Conservation (phyloP, 352 stramenopile species). For the Nothophytophthora sp. region DNA sequence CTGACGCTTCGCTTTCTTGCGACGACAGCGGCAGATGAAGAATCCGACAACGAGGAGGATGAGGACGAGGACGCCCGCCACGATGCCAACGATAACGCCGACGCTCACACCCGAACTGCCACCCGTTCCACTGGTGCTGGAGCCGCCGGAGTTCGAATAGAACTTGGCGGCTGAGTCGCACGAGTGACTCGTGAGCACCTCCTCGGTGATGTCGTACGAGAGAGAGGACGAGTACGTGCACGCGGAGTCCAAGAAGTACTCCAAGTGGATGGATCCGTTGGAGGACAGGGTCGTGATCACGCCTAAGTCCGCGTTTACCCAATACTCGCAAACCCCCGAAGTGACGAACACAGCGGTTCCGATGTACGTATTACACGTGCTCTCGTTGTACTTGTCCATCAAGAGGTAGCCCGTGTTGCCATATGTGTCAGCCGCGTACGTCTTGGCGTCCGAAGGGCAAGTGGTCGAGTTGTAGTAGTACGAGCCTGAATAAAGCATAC, state of each 20-base stretch:
- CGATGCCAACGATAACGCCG: slow-evolving; percentile 21
- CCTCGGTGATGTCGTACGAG: slow-evolving; percentile 7
- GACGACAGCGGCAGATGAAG: slow-evolving; percentile 12
- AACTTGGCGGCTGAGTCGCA: slow-evolving; percentile 16
- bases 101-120: slow-evolving; percentile 13
- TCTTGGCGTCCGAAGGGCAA: slow-evolving; percentile 22
- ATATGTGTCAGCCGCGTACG: slow-evolving; percentile 18
- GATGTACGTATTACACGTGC: slow-evolving; percentile 23
- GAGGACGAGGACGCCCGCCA: slow-evolving; percentile 16
- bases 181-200: slow-evolving; percentile 13
- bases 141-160: slow-evolving; percentile 22
- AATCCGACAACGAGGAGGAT: slow-evolving; percentile 13
- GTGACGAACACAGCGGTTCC: slow-evolving; percentile 14
- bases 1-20: slow-evolving; percentile 5
- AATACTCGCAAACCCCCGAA: slow-evolving; percentile 21
- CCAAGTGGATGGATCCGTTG: slow-evolving; percentile 25
- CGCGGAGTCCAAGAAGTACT: slow-evolving; percentile 23
- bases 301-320: slow-evolving; percentile 15
- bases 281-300: slow-evolving; percentile 20
- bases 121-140: slow-evolving; percentile 5
- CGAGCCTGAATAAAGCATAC: slow-evolving; percentile 10
- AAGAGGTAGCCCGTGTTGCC: slow-evolving; percentile 19
- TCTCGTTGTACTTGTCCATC: slow-evolving; percentile 23
- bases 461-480: slow-evolving; percentile 26
- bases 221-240: slow-evolving; percentile 7